Conservation (phyloP, 257 asterid genomes). For the Nicotiana knightiana region DNA sequence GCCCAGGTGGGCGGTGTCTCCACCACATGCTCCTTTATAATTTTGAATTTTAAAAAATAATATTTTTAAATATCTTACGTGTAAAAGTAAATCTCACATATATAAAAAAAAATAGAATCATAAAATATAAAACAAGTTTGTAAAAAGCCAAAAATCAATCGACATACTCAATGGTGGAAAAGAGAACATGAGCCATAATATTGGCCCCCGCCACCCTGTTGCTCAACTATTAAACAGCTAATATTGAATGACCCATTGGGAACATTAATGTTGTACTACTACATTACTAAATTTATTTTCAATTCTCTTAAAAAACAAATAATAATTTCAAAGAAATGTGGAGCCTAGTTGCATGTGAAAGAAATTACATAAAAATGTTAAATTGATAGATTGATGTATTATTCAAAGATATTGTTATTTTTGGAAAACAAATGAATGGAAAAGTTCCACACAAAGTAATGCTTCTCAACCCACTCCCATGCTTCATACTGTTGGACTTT, state of each 20-base stretch:
- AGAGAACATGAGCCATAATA: background rate
- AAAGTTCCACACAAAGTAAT: background rate
- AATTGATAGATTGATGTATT: background rate
- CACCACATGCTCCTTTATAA: too few relatives aligned
- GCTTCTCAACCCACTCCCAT: background rate
- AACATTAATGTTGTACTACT: background rate
- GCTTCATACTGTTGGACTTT: too few relatives aligned
- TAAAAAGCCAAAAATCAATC: too few relatives aligned
- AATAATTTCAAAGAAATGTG: background rate
- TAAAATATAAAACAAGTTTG: too few relatives aligned
- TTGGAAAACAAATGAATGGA: background rate
- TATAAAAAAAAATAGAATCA: too few relatives aligned
- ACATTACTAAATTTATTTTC: background rate
- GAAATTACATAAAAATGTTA: background rate
- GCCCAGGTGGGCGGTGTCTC: too few relatives aligned
- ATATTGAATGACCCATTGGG: background rate
- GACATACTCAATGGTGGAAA: background rate
- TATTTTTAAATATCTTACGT: too few relatives aligned
- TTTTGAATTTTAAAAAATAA: too few relatives aligned
- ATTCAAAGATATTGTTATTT: background rate
- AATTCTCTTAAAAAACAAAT: background rate
- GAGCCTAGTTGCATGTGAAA: conserved; percentile 3
- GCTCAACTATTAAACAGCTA: background rate
- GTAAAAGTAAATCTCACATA: too few relatives aligned
- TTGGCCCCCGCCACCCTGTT: background rate